phyloP scores from a whole-genome alignment of 1,284 basidiomycete genomes.

The Sphaerobolus stellatus region DNA sequence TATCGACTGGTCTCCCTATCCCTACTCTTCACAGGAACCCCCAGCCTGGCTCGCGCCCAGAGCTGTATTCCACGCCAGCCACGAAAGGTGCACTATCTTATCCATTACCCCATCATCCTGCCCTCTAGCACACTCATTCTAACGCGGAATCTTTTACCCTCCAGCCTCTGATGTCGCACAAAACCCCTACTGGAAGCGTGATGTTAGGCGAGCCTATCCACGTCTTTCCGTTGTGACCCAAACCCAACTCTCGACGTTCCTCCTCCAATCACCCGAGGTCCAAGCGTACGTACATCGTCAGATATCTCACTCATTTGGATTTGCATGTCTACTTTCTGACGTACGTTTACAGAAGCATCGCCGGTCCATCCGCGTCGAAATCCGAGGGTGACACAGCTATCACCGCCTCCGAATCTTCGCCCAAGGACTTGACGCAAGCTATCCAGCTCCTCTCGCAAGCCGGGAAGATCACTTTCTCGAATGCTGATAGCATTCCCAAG shows the following conservation, averaged over 20 bases:
- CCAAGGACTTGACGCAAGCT: conserved; percentile 62
- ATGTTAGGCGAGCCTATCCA: conserved; percentile 89
- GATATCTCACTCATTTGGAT: not conserved
- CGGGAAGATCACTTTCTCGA: conserved; percentile 57
- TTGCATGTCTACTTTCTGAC: conserved; percentile 18
- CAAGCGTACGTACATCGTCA: conserved; percentile 51
- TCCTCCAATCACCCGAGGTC: conserved; percentile 76
- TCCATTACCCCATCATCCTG: conserved; percentile 12
- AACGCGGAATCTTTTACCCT: not conserved
- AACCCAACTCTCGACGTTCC: conserved; percentile 73
- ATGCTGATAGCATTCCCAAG: conserved; percentile 62
- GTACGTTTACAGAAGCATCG: conserved; percentile 47
- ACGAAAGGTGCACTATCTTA: conserved; percentile 64
- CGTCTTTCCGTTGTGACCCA: conserved; percentile 84
- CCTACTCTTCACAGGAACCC: conserved; percentile 76
- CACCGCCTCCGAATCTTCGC: conserved; percentile 38
- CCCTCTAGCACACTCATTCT: not conserved
- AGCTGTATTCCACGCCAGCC: conserved; percentile 83
- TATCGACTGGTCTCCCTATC: conserved; percentile 89
- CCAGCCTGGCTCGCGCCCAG: conserved; percentile 82
- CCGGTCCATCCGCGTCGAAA: conserved; percentile 49
- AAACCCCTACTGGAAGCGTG: conserved; percentile 93
- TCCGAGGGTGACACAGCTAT: conserved; percentile 38
- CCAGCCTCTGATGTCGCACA: conserved; percentile 78
- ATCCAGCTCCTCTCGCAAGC: conserved; percentile 63